phyloP scores from a whole-genome alignment of 163 green algal genomes.

The Scenedesmus sp. region DNA sequence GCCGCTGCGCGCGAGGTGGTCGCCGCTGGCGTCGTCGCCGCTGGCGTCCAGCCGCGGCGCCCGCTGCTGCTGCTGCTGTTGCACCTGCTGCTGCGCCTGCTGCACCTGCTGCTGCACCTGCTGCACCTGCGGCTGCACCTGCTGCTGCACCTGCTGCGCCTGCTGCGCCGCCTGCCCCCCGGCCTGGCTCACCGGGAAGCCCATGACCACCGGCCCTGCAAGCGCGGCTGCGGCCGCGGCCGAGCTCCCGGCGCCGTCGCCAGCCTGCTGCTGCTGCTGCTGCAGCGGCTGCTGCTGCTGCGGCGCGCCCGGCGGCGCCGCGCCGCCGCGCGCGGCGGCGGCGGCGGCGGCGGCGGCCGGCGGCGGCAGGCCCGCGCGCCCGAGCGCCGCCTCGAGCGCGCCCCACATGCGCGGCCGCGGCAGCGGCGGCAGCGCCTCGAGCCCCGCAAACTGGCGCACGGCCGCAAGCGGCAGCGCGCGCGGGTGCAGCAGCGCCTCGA shows the following conservation, averaged over 20 bases:
- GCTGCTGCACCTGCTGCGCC: constrained; percentile 5
- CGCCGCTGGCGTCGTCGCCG: background rate
- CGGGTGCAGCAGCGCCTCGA: constrained; percentile 64
- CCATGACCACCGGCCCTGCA: constrained; percentile 3
- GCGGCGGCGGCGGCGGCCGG: background rate
- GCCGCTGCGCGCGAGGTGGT: too few species aligned
- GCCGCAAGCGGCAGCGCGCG: constrained; percentile 36
- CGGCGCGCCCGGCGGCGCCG: background rate
- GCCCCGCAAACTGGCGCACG: constrained; percentile 32
- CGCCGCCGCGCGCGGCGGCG: too few species aligned
- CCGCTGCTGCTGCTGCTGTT: background rate
- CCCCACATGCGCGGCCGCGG: constrained; percentile 42
- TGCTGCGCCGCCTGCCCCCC: background rate
- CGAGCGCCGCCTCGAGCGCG: constrained; percentile 10
- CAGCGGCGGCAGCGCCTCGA: constrained; percentile 39
- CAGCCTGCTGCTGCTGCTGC: constrained; percentile 21
- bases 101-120: constrained; percentile 31
- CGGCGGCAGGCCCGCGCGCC: background rate
- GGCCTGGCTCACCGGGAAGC: constrained; percentile 1
- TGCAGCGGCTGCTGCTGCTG: background rate
- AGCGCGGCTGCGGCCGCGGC: background rate
- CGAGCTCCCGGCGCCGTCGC: background rate
- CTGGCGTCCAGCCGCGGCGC: background rate
- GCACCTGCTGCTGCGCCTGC: background rate
- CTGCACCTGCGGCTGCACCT: background rate